phyloP scores from a whole-genome alignment of 176 grass and related monocot species.

The Dactylis glomerata region DNA sequence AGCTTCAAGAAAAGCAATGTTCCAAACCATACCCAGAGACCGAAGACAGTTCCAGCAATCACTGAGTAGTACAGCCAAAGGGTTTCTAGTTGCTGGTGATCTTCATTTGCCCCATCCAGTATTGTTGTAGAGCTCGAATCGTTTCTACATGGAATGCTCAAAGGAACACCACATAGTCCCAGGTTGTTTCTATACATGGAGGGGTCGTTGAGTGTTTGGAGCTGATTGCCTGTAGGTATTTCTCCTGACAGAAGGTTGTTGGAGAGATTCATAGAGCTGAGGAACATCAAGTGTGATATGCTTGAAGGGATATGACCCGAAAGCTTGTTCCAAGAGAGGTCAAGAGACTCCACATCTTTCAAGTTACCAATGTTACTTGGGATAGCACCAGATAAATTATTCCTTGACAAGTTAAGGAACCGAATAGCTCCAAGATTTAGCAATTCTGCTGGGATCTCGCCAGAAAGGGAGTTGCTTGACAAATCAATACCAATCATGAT shows the following conservation, averaged over 20 bases:
- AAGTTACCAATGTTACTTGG: neutral
- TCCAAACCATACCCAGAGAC: neutral
- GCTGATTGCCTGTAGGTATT: neutral
- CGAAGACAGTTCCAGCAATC: neutral
- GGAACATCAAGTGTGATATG: neutral
- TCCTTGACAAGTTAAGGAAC: slow-evolving; percentile 13
- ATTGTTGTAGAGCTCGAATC: neutral
- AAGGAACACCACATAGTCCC: neutral
- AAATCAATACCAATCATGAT: neutral
- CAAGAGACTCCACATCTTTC: neutral
- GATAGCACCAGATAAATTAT: neutral
- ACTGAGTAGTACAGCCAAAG: neutral
- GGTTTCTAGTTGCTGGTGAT: neutral
- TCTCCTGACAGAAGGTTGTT: neutral
- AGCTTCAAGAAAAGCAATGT: neutral
- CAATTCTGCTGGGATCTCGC: neutral
- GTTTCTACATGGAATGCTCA: neutral
- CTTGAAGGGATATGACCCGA: neutral
- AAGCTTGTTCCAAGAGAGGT: slow-evolving; percentile 10
- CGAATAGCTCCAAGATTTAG: neutral
- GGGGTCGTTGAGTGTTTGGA: neutral
- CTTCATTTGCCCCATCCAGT: neutral
- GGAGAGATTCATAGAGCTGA: neutral
- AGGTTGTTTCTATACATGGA: neutral
- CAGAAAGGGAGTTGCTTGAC: neutral